Conservation (phyloP, 208 protist genomes). For the Acanthamoeba quina region DNA sequence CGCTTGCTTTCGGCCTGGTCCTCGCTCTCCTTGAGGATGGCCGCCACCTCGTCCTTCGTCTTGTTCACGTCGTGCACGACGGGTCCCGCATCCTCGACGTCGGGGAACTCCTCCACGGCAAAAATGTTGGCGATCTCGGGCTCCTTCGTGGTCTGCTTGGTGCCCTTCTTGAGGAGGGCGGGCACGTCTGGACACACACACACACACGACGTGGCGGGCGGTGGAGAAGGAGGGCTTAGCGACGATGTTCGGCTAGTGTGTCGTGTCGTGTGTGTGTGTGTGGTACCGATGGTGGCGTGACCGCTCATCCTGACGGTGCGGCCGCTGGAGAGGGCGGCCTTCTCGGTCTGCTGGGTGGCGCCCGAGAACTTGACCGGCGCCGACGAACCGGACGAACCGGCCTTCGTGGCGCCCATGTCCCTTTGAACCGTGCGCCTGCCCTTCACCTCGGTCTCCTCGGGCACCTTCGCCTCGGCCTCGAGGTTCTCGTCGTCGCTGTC, state of each 20-base stretch:
- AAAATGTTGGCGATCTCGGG: slow-evolving; percentile 50
- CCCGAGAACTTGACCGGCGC: slow-evolving; percentile 65
- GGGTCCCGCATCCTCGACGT: slow-evolving; percentile 2
- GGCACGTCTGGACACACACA: background rate
- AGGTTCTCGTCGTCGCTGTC: slow-evolving; percentile 19
- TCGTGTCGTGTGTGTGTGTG: too few species aligned
- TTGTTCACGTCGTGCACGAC: slow-evolving; percentile 52
- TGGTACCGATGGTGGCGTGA: slow-evolving; percentile 37
- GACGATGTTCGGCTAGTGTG: background rate
- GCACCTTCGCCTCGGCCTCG: background rate
- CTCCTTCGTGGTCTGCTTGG: background rate
- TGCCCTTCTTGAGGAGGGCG: background rate
- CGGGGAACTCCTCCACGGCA: slow-evolving; percentile 66
- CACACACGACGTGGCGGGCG: background rate
- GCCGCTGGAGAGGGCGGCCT: slow-evolving; percentile 50
- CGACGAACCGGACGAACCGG: background rate
- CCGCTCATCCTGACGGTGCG: slow-evolving; percentile 52
- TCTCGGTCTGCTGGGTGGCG: slow-evolving; percentile 44
- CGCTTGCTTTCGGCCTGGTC: background rate
- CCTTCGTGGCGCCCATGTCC: too few species aligned
- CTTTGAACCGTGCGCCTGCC: slow-evolving; percentile 19
- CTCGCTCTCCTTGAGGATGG: slow-evolving; percentile 55
- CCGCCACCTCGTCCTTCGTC: background rate
- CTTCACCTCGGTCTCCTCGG: background rate
- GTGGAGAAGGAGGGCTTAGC: background rate